Base-by-base conservation (phyloP, 768 basidiomycete species). In the Fistulinella prunicolor region DNA sequence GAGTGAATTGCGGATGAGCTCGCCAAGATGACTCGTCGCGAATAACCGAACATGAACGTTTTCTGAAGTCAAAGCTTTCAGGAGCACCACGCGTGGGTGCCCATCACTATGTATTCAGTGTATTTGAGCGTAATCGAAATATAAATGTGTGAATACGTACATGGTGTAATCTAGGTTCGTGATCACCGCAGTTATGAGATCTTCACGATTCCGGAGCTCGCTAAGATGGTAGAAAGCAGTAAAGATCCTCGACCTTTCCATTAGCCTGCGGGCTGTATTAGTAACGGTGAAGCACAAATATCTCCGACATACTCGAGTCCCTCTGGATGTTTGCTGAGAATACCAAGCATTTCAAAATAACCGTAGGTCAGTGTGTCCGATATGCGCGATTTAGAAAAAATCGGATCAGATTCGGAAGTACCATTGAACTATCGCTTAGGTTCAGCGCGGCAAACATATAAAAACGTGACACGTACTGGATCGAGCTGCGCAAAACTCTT, bases 161-260 rank as follows among this genome's bases (percentile, higher is more conserved):
- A 85, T 84, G 63, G 80, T 83, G 51, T 97, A 99, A 64, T 97
- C 93, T 30, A 96, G 71, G 56, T 89, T 89, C 58, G 93, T 90
- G 32, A 97, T 86, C 55, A 96, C 90, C 2, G 83, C 85, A 58
- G 86, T 90, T 49, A 94, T 89, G 38, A 99, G 74, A 62, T 98
- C 94, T 61, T 97, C 94, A 30, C 96, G 78, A 66, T 86, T 88
- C 21, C 86, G 78, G 29, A 97, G 76, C 61, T 98, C 96, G 60
- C 87, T 91, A 37, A 98, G 70, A 62, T 94, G 94, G 63, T 98
- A 98, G 66, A 98, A 94, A 0, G 90, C 86, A 1, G 94, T 98
- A 66, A 97, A 98, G 22, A 97, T 79, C 59, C 88, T 89, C 68
- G 87, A 87, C 57, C 89, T 89, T 67, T 96, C 93, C 66, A 99